Base-by-base conservation (phyloP, 257 asterid species). In the Avicennia marina region DNA sequence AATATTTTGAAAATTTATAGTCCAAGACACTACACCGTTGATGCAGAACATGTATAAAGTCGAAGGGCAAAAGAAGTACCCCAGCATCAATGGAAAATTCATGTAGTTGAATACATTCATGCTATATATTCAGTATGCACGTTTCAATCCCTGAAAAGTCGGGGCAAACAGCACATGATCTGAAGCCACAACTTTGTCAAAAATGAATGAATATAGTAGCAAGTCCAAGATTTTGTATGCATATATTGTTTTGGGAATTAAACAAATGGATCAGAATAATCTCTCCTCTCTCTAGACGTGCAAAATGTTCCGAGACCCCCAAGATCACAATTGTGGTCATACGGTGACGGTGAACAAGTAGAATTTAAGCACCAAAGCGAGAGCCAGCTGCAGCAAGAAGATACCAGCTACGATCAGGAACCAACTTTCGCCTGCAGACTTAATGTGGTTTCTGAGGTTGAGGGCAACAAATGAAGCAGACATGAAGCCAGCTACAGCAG, bases 391-490 rank as follows among this genome's bases (percentile, higher is more conserved):
- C 87, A 91, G 71, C 77, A 88, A 72, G 81, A 88, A 91, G 73
- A 91, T 91, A 60, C 78, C 95, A 22, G 89, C 90, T 56, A 91
- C 97, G 53, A 93, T 93, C 60, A 86, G 38, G 72, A 85, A 62
- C 97, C 98, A 93, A 52, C 95, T 81, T 68, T 93, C 98, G 20
- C 98, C 98, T 6, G 97, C 95, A n/a, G 98, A 93, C 45, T 63
- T 72, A 6, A 93, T 86, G 79, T 93, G 98, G 79, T 72, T 84
- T 76, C 72, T 76, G 45, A 93, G 95, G 73, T 93, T 93, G 62
- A 89, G 81, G 32, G 95, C 90, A 16, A 93, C 95, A 55, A 93
- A 93, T 11, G 95, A 70, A 38, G 98, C 98, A 25, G 98, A 91
- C 93, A 83, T 82, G 69, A 88, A 75, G 13, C 98, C 98, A 1